Percentiles rank a stretch among this genome's conserved stretches.
Conservation (phyloP, 495 filamentous ascomycete genomes). For the Chlorociboria aeruginascens region DNA sequence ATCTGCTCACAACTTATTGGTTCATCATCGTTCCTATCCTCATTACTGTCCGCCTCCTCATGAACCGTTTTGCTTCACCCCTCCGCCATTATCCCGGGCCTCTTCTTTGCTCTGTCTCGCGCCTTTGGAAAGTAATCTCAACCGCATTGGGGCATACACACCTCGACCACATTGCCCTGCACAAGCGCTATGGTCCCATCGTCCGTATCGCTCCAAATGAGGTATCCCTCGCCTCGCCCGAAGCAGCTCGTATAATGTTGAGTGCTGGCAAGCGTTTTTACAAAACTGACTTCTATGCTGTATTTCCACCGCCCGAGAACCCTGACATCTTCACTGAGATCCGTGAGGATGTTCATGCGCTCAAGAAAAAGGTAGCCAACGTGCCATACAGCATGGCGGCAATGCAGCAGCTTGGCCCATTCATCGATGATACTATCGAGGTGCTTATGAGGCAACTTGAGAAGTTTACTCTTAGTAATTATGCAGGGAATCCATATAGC, state of each 20-base stretch:
- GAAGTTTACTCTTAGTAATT: no score
- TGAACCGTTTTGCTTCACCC: background rate
- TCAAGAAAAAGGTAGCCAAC: slow-evolving; percentile 43
- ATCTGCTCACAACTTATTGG: background rate
- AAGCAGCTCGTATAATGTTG: slow-evolving; percentile 31
- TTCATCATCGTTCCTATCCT: background rate
- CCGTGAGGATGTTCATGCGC: slow-evolving; percentile 39
- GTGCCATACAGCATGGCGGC: slow-evolving; percentile 41
- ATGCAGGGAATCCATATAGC: background rate
- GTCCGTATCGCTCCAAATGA: slow-evolving; percentile 48
- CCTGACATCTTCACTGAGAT: slow-evolving; percentile 48
- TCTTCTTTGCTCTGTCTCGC: background rate
- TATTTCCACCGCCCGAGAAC: slow-evolving; percentile 44
- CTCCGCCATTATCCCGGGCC: background rate
- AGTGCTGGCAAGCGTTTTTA: slow-evolving; percentile 41
- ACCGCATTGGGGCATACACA: background rate
- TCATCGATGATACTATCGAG: slow-evolving; percentile 36
- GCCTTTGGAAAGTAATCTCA: background rate
- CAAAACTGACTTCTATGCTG: slow-evolving; percentile 43
- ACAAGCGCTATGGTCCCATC: slow-evolving; percentile 25
- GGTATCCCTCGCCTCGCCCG: slow-evolving; percentile 28
- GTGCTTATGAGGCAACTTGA: slow-evolving; percentile 5
- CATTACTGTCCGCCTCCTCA: background rate
- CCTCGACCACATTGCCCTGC: background rate
- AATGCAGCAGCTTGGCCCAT: slow-evolving; percentile 36